Base-by-base conservation (phyloP, 805 yeast species). In the Pichia membranifaciens region DNA sequence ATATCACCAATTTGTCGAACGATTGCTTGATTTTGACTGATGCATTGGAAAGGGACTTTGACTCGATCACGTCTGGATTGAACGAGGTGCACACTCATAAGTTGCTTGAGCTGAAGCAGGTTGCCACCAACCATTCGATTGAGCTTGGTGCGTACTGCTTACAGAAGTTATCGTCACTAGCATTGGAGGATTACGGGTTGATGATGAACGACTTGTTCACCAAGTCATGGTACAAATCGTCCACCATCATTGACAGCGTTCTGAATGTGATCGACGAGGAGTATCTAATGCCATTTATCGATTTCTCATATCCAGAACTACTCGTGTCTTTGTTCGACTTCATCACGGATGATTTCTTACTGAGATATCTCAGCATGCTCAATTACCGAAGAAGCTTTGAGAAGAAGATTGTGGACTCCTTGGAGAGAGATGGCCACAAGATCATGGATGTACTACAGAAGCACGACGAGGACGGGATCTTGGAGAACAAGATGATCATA, bases 371-470 rank as follows among this genome's bases (percentile, higher is more conserved):
- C 32, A 53, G 53, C 6, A 56, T 55, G 12, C 47, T 60, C 41
- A 42, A 55, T 31, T 46, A 47, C 39, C 51, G 58, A 52, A 56
- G 57, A 38, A 56, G 47, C 9, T 53, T 65, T 43, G 62, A 60
- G 38, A 51, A 50, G 40, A 60, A 62, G 45, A 55, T 67, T 28
- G 62, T 73, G 40, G 78, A 75, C 12, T 72, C 76, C 38, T 73
- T 85, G 54, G 76, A 78, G 50, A 66, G 77, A 50, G 93, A 86
- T 65, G 78, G 82, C 36, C 77, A 75, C 48, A 61, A 69, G 28
- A 72, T 85, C 37, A 78, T 73, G 58, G 73, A 71, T 31, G 62
- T 76, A 22, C 82, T 85, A 54, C 68, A 72, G 2, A 69, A 73
- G 38, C 72, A 68, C 47, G 58, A 69, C 44, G 66, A 66, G 12